Base-by-base conservation (phyloP, 441 rosid species). In the Syzygium malaccense region DNA sequence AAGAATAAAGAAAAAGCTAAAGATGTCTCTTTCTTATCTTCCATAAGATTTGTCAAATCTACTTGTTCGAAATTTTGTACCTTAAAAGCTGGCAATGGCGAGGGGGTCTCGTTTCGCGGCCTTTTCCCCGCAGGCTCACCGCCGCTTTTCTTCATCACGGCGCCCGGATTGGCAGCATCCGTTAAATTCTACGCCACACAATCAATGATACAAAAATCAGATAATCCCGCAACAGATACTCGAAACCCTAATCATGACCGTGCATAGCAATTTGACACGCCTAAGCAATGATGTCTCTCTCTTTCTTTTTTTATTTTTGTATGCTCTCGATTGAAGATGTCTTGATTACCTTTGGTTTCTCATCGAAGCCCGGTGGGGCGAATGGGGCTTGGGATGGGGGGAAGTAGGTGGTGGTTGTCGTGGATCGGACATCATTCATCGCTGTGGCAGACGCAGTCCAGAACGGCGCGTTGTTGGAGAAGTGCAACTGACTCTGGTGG, bases 71-170 rank as follows among this genome's bases (percentile, higher is more conserved):
- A 58, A 55, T 56, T 55, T 71, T 55, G 88, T 94, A 98, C 99
- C 99, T 98, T 98, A 90, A 95, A 96, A 90, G 99, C 94, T 87
- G 99, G 99, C 92, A 95, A 89, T 88, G 98, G 92, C 28, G 97
- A 93, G 88, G 97, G 89, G 30, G 97, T 89, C 93, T 96, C 99
- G 88, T 93, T 96, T 93, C 97, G 91, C 66, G 96, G 91, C 92
- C 96, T 96, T 93, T 98, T 97, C 9, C 95, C 88, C 87, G 95
- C 87, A 84, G 96, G 78, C 88, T 94, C 98, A n/a, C 91, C 93
- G 32, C 97, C 97, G 90, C 95, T 94, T 94, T 95, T 96, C 93
- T 97, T 96, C 85, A 86, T 94, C 62, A 68, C 48, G 9, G 66
- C 7, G 5, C 49, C 87, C 48, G 68, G 83, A 75, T 75, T 75